These are phyloP conservation scores for Ogataea angusta DNA, from an alignment of 805 yeast genomes.

Conservation along the genomic window DNA sequence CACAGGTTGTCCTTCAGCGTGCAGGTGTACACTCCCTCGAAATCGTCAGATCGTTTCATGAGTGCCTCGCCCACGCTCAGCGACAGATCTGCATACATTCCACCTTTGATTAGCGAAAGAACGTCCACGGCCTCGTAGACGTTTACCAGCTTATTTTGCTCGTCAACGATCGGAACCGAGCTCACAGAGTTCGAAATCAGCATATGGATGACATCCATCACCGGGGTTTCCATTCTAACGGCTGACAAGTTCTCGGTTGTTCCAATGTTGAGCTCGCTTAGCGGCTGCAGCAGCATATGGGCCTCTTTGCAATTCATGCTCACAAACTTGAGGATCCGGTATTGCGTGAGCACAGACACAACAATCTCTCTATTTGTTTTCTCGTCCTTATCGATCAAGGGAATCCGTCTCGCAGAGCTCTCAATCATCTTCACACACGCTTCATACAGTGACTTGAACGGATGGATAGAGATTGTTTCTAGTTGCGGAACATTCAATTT, in stretches of 20 bases:
- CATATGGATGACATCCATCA: conserved; percentile 84
- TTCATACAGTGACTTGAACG: conserved; percentile 82
- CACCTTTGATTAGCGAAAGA: conserved; percentile 87
- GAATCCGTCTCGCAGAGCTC: conserved; percentile 87
- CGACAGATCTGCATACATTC: conserved; percentile 85
- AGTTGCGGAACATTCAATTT: conserved; percentile 83
- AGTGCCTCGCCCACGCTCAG: conserved; percentile 94
- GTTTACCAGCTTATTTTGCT: conserved; percentile 61
- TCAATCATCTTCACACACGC: conserved; percentile 92
- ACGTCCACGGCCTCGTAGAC: conserved; percentile 97
- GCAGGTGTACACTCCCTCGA: conserved; percentile 97
- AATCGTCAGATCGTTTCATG: conserved; percentile 90
- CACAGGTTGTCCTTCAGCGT: conserved; percentile 81
- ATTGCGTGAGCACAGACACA: conserved; percentile 92
- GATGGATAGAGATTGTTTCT: conserved; percentile 86
- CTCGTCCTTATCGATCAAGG: conserved; percentile 91
- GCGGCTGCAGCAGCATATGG: conserved; percentile 71
- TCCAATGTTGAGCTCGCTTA: conserved; percentile 66
- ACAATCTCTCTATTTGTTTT: conserved; percentile 91
- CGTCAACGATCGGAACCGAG: conserved; percentile 89
- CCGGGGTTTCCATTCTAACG: conserved; percentile 88
- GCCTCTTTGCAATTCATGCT: conserved; percentile 96
- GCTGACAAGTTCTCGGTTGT: conserved; percentile 58
- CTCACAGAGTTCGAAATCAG: conserved; percentile 79
- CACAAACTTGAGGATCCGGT: conserved; percentile 91